phyloP scores from a whole-genome alignment of 2,329 filamentous ascomycete genomes.

The Pestalotiopsis sp. region DNA sequence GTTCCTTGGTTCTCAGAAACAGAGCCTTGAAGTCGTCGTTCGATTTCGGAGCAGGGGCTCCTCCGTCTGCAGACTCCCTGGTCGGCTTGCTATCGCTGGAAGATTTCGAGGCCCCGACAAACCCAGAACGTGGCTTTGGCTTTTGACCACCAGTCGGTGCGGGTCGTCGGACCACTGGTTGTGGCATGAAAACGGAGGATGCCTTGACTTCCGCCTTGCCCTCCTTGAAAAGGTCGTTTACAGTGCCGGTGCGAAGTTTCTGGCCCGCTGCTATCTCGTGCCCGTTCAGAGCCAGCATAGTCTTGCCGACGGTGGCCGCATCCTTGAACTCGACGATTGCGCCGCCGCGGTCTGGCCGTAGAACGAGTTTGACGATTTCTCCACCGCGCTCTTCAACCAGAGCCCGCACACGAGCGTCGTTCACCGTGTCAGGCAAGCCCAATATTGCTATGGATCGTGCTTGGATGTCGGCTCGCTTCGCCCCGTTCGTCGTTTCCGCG shows the following conservation, averaged over 20 bases:
- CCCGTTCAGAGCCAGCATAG: constrained; percentile 61
- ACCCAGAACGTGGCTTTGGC: constrained; percentile 47
- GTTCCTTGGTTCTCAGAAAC: constrained; percentile 36
- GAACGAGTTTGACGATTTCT: constrained; percentile 71
- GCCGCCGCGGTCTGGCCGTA: constrained; percentile 81
- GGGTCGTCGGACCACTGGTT: constrained; percentile 44
- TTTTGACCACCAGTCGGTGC: constrained; percentile 38
- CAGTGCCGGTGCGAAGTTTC: constrained; percentile 56
- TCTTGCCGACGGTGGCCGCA: constrained; percentile 71
- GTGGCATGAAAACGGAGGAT: constrained; percentile 43
- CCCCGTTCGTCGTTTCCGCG: constrained; percentile 35
- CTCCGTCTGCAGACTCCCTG: constrained; percentile 20
- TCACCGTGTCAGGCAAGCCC: constrained; percentile 89
- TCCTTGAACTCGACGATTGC: constrained; percentile 84
- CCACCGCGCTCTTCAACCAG: constrained; percentile 70
- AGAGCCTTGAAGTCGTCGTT: constrained; percentile 63
- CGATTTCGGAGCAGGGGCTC: constrained; percentile 42
- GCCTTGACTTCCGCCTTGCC: constrained; percentile 39
- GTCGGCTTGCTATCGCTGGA: constrained; percentile 10
- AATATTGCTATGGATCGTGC: constrained; percentile 80
- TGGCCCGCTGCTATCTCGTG: constrained; percentile 53
- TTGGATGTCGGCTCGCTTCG: constrained; percentile 52
- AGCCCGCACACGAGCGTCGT: constrained; percentile 78
- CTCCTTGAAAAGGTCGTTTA: constrained; percentile 55
- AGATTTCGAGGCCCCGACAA: constrained; percentile 31